phyloP scores from a whole-genome alignment of 1,139 yeast genomes.

The Hyphopichia pseudoburtonii region DNA sequence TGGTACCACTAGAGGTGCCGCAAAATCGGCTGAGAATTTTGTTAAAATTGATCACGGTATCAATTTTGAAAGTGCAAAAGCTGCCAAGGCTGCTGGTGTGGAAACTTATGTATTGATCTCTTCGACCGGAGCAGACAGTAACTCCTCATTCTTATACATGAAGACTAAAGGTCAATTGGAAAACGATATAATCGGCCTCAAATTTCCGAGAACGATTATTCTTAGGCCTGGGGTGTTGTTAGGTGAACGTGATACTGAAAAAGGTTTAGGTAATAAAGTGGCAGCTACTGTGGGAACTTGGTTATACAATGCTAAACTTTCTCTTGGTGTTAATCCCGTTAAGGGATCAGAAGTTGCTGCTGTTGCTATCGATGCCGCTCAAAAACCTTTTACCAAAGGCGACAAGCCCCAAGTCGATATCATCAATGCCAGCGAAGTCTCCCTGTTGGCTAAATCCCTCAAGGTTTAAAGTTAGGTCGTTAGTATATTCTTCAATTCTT shows the following conservation, averaged over 20 bases:
- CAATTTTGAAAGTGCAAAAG: constrained; percentile 62
- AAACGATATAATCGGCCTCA: constrained; percentile 53
- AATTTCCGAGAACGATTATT: constrained; percentile 66
- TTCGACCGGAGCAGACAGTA: constrained; percentile 54
- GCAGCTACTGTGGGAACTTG: constrained; percentile 28
- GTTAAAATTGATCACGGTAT: constrained; percentile 68
- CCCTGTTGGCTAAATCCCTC: too few relatives aligned
- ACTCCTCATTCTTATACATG: constrained; percentile 56
- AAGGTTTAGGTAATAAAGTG: constrained; percentile 33
- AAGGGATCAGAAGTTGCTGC: constrained; percentile 51
- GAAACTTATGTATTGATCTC: constrained; percentile 65
- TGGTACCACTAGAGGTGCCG: constrained; percentile 73
- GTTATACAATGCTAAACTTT: constrained; percentile 35
- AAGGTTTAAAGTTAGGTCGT: too few relatives aligned
- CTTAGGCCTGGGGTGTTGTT: constrained; percentile 69
- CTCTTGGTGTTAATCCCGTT: constrained; percentile 35
- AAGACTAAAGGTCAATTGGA: constrained; percentile 67
- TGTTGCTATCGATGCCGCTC: constrained; percentile 38
- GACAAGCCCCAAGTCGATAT: constrained; percentile 11
- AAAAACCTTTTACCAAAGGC: constrained; percentile 8
- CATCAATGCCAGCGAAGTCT: constrained; percentile 2
- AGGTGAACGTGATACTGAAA: constrained; percentile 54
- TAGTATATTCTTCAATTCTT: too few relatives aligned
- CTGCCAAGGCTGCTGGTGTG: constrained; percentile 67
- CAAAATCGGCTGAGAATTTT: constrained; percentile 70